A percentile compares a stretch with the other conserved stretches of the same genome.
These are phyloP conservation scores for Zygosaccharomyces pseudobailii DNA, from an alignment of 1,139 yeast species.

Conservation along the genomic window DNA sequence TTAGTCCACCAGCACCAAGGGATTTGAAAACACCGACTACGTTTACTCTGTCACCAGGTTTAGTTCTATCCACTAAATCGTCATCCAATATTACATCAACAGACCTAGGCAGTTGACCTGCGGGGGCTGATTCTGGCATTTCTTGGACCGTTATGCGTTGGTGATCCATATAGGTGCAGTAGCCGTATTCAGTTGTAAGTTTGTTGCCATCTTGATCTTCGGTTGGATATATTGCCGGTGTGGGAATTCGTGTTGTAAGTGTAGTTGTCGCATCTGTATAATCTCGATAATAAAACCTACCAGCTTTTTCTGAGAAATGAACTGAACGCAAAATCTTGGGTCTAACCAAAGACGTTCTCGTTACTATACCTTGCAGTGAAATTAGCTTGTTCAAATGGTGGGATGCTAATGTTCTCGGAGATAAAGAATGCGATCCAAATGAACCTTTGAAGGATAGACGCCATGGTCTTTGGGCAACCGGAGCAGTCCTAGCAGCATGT, in stretches of 20 bases:
- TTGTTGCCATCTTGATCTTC: conserved; percentile 91
- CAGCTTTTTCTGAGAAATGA: conserved; percentile 84
- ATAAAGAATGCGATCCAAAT: conserved; percentile 81
- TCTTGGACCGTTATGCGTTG: conserved; percentile 93
- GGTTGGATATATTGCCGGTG: conserved; percentile 88
- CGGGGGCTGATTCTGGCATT: conserved; percentile 98
- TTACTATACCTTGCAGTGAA: conserved; percentile 92
- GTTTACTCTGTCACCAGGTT: conserved; percentile 96
- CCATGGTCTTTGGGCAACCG: conserved; percentile 25
- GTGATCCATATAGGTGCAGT: conserved; percentile 88
- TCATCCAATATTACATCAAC: conserved; percentile 89
- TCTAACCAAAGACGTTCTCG: conserved; percentile 86
- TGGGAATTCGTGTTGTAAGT: conserved; percentile 58
- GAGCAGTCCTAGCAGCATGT: conserved; percentile 8
- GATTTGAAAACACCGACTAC: conserved; percentile 93
- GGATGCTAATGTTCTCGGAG: conserved; percentile 84
- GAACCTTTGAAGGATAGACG: conserved; percentile 79
- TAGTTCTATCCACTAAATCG: conserved; percentile 84
- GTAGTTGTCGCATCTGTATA: conserved; percentile 92
- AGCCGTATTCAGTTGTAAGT: conserved; percentile 86
- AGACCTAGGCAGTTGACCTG: conserved; percentile 94
- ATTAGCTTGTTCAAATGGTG: conserved; percentile 73
- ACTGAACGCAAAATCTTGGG: conserved; percentile 91
- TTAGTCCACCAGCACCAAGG: conserved; percentile 65
- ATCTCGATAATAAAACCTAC: conserved; percentile 82